A percentile compares a stretch with the other conserved stretches of the same genome.
These are phyloP conservation scores for Penicillium concentricum DNA, from an alignment of 2,329 filamentous ascomycete species.

Conservation along the genomic window DNA sequence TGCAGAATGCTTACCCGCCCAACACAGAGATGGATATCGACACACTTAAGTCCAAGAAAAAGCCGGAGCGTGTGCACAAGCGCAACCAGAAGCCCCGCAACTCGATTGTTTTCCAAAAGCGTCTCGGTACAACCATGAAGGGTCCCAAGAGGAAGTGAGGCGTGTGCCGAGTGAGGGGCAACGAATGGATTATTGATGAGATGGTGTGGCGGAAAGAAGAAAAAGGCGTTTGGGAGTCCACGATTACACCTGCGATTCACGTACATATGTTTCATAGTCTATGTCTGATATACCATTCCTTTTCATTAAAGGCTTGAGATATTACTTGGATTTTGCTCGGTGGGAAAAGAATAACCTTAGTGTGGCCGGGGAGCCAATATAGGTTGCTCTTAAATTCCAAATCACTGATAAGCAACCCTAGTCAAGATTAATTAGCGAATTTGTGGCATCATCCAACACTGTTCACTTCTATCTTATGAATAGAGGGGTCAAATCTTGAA, in stretches of 20 bases:
- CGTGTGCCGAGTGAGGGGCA: not conserved
- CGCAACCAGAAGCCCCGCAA: slow-evolving; percentile 36
- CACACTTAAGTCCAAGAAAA: slow-evolving; percentile 27
- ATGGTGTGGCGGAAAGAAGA: not conserved
- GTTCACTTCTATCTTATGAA: not conserved
- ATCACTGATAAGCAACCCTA: not conserved
- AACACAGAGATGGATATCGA: slow-evolving; percentile 44
- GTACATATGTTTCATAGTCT: slow-evolving; percentile 10
- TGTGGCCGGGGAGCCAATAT: not conserved
- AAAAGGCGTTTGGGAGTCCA: slow-evolving; percentile 15
- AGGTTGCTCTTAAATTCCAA: not conserved
- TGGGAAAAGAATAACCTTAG: not conserved
- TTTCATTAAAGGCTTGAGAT: not conserved
- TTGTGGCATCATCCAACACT: not conserved
- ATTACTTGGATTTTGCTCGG: not conserved
- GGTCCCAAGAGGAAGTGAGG: slow-evolving; percentile 33
- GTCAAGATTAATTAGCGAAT: not conserved
- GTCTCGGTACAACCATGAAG: slow-evolving; percentile 33
- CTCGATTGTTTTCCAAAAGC: slow-evolving; percentile 41
- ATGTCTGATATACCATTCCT: slow-evolving; percentile 4
- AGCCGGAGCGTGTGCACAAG: slow-evolving; percentile 41
- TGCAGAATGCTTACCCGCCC: slow-evolving; percentile 4
- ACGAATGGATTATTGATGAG: not conserved
- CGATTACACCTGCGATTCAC: slow-evolving; percentile 6
- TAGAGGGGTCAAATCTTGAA: not conserved